Conservation (phyloP, 2,329 filamentous ascomycete genomes). For the Alternaria metachromatica region DNA sequence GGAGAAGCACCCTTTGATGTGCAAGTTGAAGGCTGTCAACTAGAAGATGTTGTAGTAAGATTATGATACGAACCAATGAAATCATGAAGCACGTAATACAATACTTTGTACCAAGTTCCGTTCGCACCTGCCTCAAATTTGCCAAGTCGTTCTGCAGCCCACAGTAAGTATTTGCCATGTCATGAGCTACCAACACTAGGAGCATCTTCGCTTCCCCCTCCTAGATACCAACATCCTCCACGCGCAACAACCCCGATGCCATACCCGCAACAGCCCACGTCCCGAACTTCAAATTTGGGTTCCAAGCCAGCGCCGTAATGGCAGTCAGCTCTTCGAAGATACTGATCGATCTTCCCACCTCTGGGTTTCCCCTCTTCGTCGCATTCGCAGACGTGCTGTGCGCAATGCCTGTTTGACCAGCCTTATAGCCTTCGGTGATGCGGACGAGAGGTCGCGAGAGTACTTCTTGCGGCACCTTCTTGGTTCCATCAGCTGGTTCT, state of each 20-base stretch:
- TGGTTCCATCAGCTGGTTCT: not conserved
- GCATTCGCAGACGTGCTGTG: conserved; percentile 18
- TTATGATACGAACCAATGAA: not conserved
- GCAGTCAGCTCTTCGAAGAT: conserved; percentile 55
- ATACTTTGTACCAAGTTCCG: not conserved
- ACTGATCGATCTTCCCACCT: conserved; percentile 46
- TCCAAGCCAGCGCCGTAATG: conserved; percentile 57
- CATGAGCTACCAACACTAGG: not conserved
- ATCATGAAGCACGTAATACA: not conserved
- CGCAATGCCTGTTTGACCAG: conserved; percentile 34
- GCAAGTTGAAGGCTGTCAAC: conserved; percentile 33
- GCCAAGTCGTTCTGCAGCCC: not conserved
- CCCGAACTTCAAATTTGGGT: conserved; percentile 57
- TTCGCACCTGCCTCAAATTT: not conserved
- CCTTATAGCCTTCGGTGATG: conserved; percentile 53
- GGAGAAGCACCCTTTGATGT: conserved; percentile 46
- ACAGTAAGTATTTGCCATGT: not conserved
- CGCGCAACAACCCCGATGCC: conserved; percentile 56
- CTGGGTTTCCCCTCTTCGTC: conserved; percentile 24
- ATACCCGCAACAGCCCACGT: conserved; percentile 60
- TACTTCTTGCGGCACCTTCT: conserved; percentile 13
- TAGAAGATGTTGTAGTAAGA: not conserved
- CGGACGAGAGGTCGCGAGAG: conserved; percentile 39
- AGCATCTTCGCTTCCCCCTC: not conserved
- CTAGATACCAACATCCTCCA: conserved; percentile 55